A percentile compares a stretch with the other conserved stretches of the same genome.
phyloP scores from a whole-genome alignment of 306 rosid species.

The Vicia faba region DNA sequence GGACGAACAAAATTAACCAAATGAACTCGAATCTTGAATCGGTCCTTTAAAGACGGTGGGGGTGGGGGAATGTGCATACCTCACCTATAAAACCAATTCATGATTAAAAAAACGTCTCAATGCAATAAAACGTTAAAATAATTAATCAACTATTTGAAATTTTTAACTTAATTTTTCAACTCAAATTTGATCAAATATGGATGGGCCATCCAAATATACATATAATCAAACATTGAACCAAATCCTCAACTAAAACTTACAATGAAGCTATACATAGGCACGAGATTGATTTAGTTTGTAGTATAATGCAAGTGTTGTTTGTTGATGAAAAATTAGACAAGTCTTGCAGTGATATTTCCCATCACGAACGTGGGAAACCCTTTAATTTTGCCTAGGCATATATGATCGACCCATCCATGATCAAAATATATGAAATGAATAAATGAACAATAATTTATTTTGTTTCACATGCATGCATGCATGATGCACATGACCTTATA shows the following conservation, averaged over 20 bases:
- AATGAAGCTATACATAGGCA: neutral
- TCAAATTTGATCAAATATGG: no score
- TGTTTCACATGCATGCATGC: slow-evolving; percentile 22
- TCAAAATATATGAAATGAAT: neutral
- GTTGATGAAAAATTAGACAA: slow-evolving; percentile 40
- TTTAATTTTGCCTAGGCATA: slow-evolving; percentile 21
- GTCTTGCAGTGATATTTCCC: slow-evolving; percentile 20
- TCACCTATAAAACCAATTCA: no score
- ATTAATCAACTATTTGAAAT: no score
- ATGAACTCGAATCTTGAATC: no score
- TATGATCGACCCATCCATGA: neutral
- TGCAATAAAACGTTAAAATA: no score
- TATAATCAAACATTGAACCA: neutral
- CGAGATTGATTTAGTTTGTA: slow-evolving; percentile 1
- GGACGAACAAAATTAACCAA: no score
- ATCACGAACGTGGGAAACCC: slow-evolving; percentile 34
- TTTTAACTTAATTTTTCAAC: no score
- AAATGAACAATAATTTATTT: neutral
- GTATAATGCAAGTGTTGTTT: slow-evolving; percentile 8
- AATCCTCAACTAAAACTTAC: slow-evolving; percentile 8
- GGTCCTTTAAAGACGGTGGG: no score
- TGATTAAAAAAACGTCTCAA: no score
- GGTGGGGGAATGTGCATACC: no score
- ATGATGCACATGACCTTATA: slow-evolving; percentile 10
- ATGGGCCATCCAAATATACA: neutral